Conservation (phyloP, 768 basidiomycete genomes). For the Serendipita sp. region DNA sequence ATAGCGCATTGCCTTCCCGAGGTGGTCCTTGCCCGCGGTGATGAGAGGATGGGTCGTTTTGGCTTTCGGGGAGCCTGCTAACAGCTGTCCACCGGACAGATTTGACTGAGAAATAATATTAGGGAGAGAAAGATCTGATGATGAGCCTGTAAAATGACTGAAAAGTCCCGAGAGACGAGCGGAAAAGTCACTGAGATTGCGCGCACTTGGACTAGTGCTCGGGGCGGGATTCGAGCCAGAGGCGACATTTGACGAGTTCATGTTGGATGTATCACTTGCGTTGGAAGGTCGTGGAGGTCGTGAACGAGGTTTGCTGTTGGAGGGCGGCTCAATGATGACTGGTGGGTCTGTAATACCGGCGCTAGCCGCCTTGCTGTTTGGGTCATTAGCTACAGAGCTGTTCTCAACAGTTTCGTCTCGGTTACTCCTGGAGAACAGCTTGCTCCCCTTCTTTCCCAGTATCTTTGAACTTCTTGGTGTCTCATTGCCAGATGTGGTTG, state of each 20-base stretch:
- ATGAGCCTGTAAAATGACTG: slow-evolving; percentile 56
- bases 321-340: slow-evolving; percentile 8
- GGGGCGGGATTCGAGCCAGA: neutral
- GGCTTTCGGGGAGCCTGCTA: slow-evolving; percentile 25
- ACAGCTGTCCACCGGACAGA: slow-evolving; percentile 17
- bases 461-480: neutral
- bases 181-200: slow-evolving; percentile 37
- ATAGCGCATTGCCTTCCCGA: slow-evolving; percentile 76
- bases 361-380: neutral
- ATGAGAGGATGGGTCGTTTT: slow-evolving; percentile 35
- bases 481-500: neutral
- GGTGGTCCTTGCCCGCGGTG: slow-evolving; percentile 53
- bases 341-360: slow-evolving; percentile 1
- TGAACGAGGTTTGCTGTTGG: slow-evolving; percentile 4
- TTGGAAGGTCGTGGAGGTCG: slow-evolving; percentile 1
- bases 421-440: neutral
- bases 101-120: slow-evolving; percentile 36
- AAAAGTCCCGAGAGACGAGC: slow-evolving; percentile 69
- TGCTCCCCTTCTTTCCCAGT: slow-evolving; percentile 5
- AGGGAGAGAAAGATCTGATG: slow-evolving; percentile 56
- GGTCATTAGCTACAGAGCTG: neutral
- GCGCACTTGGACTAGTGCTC: slow-evolving; percentile 1
- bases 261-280: neutral
- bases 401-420: neutral
- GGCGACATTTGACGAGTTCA: neutral